Evolutionary conservation across 75 land plant genomes (phyloP).

Genomic region (Cunninghamia lanceolata): DNA sequence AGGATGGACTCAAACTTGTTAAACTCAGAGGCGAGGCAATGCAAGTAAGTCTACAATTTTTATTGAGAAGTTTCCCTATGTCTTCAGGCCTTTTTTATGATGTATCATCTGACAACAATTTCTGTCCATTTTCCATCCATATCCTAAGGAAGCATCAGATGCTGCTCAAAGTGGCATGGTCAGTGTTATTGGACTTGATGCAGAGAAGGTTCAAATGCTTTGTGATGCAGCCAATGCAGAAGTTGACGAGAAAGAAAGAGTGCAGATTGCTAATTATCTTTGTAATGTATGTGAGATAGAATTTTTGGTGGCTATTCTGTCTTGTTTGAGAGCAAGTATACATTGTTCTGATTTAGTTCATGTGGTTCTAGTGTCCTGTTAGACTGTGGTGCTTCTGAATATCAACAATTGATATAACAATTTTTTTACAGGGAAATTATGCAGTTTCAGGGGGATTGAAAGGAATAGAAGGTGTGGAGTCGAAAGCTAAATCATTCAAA

Average conservation of each 20-base stretch:
- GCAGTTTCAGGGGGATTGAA: conserved; percentile 98
- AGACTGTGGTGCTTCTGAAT: neutral
- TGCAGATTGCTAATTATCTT: conserved; percentile 93
- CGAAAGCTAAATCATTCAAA: conserved; percentile 97
- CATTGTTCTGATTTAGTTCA: neutral
- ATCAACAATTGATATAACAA: neutral
- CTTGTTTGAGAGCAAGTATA: neutral
- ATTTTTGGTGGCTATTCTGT: neutral
- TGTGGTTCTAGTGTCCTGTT: neutral
- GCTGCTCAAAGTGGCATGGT: conserved; percentile 92
- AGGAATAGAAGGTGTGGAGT: conserved; percentile 93
- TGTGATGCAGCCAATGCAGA: conserved; percentile 99
- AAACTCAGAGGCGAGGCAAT: conserved; percentile 97
- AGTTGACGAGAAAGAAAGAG: conserved; percentile 76
- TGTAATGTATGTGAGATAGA: conserved; percentile 68
- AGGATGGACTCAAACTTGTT: conserved; percentile 98
- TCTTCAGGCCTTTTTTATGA: neutral
- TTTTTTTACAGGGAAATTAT: conserved; percentile 78
- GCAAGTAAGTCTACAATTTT: conserved; percentile 56
- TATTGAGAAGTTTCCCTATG: conserved; percentile 2
- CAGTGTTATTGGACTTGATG: conserved; percentile 93
- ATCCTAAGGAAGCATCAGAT: conserved; percentile 87
- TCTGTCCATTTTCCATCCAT: neutral
- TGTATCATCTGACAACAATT: neutral
- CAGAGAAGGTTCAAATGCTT: conserved; percentile 85